Evolutionary conservation across 495 filamentous ascomycete species (phyloP).

Genomic region (Haplographium delicatum): DNA sequence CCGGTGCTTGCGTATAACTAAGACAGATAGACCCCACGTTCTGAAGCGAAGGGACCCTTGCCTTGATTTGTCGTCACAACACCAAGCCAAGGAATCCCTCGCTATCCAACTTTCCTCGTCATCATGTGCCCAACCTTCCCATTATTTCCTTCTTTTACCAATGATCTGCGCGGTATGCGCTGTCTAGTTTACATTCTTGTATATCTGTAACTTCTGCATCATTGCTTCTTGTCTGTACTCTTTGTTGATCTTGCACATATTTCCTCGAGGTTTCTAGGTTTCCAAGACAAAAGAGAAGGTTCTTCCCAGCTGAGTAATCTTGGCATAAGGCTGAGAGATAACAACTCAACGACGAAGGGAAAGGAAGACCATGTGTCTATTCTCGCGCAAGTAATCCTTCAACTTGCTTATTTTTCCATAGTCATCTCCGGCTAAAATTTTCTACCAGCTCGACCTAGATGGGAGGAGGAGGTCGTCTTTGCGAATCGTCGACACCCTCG

Average conservation of each 20-base stretch:
- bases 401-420: not conserved
- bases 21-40: too few species aligned
- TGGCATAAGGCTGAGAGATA: not conserved
- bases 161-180: not conserved
- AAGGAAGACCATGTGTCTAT: not conserved
- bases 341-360: not conserved
- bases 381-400: not conserved
- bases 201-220: not conserved
- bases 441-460: conserved; percentile 5
- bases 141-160: not conserved
- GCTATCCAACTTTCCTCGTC: not conserved
- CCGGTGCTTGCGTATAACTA: too few species aligned
- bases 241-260: not conserved
- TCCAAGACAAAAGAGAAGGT: not conserved
- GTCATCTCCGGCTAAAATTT: not conserved
- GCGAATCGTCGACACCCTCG: conserved; percentile 7
- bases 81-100: conserved; percentile 4
- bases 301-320: not conserved
- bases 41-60: not conserved
- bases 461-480: conserved; percentile 18
- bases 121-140: conserved; percentile 4
- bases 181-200: not conserved
- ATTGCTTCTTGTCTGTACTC: not conserved
- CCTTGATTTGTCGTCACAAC: conserved; percentile 2
- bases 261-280: not conserved